A percentile compares a stretch with the other conserved stretches of the same genome.
Evolutionary conservation across 352 stramenopile species (phyloP).

Genomic region (Elongisporangium prolatum): DNA sequence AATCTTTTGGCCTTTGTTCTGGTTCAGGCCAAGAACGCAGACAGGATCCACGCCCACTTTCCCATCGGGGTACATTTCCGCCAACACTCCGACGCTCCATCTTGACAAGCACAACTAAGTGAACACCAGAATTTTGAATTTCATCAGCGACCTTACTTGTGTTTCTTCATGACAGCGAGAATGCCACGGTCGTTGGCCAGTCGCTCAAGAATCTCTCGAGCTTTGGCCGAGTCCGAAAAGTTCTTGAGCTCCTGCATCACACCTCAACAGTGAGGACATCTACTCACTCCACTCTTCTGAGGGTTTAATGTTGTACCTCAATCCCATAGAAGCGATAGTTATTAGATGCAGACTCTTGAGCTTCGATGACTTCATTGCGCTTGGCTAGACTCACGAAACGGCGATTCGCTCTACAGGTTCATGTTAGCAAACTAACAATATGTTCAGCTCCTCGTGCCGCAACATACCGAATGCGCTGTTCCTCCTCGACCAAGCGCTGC

Average conservation of each 20-base stretch:
- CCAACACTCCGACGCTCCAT: conserved; percentile 83
- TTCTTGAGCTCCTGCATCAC: conserved; percentile 32
- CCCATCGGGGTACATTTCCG: conserved; percentile 88
- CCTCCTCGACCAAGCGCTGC: conserved; percentile 27
- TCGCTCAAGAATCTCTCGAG: conserved; percentile 73
- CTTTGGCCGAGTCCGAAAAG: conserved; percentile 47
- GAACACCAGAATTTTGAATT: not conserved
- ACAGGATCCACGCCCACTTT: conserved; percentile 88
- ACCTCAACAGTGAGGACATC: conserved; percentile 3
- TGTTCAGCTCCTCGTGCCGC: too few relatives aligned
- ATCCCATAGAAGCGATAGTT: conserved; percentile 72
- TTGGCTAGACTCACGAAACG: conserved; percentile 51
- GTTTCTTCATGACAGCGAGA: conserved; percentile 83
- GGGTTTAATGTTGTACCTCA: conserved; percentile 23
- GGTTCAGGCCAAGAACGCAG: conserved; percentile 91
- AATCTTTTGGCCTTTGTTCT: conserved; percentile 95
- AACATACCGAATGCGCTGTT: conserved; percentile 53
- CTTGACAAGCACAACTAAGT: too few relatives aligned
- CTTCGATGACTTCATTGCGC: conserved; percentile 34
- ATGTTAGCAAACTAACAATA: not conserved
- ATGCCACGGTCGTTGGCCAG: conserved; percentile 88
- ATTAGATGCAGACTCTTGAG: conserved; percentile 30
- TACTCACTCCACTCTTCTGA: not conserved
- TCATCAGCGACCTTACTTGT: conserved; percentile 45
- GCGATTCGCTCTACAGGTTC: conserved; percentile 36